phyloP scores from a whole-genome alignment of 441 rosid genomes.

The Eutrema salsugineum region DNA sequence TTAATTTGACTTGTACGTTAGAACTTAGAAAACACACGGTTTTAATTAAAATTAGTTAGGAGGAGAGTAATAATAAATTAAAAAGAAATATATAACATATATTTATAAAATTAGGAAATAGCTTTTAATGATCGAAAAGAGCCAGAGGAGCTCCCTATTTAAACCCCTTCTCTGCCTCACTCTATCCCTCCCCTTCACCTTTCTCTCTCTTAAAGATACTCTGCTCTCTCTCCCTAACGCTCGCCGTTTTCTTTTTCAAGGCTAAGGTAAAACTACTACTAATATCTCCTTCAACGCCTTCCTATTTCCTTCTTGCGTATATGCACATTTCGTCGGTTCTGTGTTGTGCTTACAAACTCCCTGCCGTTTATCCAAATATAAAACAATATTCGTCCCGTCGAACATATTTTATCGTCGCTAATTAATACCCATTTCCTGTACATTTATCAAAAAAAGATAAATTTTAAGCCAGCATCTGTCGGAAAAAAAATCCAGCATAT shows the following conservation, averaged over 20 bases:
- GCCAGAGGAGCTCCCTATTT: slow-evolving; percentile 41
- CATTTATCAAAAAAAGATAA: background rate
- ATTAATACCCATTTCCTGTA: background rate
- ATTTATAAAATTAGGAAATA: background rate
- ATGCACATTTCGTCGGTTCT: slow-evolving; percentile 17
- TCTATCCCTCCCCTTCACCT: slow-evolving; percentile 47
- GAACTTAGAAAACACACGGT: slow-evolving; percentile 23
- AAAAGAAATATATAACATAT: background rate
- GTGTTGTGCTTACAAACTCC: background rate
- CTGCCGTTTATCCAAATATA: slow-evolving; percentile 13
- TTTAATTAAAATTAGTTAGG: slow-evolving; percentile 20
- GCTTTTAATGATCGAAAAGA: slow-evolving; percentile 28
- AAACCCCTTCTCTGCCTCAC: slow-evolving; percentile 31
- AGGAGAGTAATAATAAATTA: background rate
- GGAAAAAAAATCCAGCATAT: no score
- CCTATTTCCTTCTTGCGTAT: background rate
- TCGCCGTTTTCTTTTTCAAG: slow-evolving; percentile 4
- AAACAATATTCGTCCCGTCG: background rate
- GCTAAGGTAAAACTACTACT: slow-evolving; percentile 24
- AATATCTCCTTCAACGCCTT: background rate
- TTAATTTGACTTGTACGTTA: slow-evolving; percentile 33
- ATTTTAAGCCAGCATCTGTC: no score
- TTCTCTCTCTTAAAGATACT: background rate
- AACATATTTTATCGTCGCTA: background rate
- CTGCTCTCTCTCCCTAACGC: slow-evolving; percentile 8